phyloP scores from a whole-genome alignment of 306 rosid genomes.

The Casuarina cunninghamiana region DNA sequence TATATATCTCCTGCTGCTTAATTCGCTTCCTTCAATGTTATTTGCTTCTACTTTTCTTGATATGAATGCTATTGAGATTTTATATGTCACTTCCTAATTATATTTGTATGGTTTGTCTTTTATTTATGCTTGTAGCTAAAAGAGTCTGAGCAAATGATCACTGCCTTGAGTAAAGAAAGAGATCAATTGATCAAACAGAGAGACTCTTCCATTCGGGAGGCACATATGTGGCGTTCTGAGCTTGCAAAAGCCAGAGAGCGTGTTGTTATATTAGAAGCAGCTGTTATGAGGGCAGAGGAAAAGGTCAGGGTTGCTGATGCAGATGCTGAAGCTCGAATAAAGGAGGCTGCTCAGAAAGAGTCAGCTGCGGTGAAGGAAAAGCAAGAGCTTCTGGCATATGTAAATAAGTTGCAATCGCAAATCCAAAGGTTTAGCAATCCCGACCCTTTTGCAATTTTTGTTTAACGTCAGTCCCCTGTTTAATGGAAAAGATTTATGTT shows the following conservation, averaged over 20 bases:
- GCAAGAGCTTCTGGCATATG: constrained; percentile 80
- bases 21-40: not conserved
- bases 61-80: not conserved
- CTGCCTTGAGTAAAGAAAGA: constrained; percentile 64
- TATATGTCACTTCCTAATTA: not conserved
- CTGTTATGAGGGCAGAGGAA: constrained; percentile 88
- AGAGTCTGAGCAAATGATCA: constrained; percentile 60
- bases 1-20: constrained; percentile 13
- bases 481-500: not conserved
- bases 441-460: constrained; percentile 25
- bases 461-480: not conserved
- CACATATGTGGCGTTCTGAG: constrained; percentile 93
- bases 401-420: constrained; percentile 79
- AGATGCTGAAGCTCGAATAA: constrained; percentile 73
- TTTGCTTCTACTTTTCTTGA: constrained; percentile 1
- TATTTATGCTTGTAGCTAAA: constrained; percentile 49
- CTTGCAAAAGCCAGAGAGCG: constrained; percentile 96
- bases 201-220: constrained; percentile 81
- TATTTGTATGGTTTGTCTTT: constrained; percentile 21
- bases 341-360: constrained; percentile 77
- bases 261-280: constrained; percentile 82
- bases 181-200: constrained; percentile 74
- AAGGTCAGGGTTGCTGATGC: constrained; percentile 84
- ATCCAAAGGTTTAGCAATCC: constrained; percentile 72
- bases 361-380: constrained; percentile 67